Base-by-base conservation (phyloP, 352 stramenopile species). In the Phytopythium montanum region DNA sequence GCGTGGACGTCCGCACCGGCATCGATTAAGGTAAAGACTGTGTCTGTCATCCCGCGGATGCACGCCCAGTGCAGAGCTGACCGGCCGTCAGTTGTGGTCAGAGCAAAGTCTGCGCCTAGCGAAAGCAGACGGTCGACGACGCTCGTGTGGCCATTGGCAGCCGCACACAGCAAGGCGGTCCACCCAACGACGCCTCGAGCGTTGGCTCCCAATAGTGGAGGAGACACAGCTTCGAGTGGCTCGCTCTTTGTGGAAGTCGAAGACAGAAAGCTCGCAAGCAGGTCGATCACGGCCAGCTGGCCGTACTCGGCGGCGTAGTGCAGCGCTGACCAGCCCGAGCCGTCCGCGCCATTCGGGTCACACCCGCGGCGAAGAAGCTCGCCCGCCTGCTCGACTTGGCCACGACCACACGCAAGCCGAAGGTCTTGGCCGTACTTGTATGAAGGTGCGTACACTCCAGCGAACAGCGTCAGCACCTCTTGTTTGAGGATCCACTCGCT, bases 391-490 rank as follows among this genome's bases (percentile, higher is more conserved):
- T 84, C 67, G 5, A 76, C 14, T 44, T 87, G 64, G 0, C 77
- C 77, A n/a, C 83, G 79, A 33, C 81, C 79, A 63, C 75, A 87
- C 0, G 72, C 75, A 0, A 87, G 42, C 2, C 83, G 76, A 2
- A 92, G 64, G 18, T 88, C 70, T 41, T 92, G 76, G 0, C 83
- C 80, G 42, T 75, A 90, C 58, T 90, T 90, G 66, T 87, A 88
- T 3, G 79, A 79, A 5, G 83, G 83, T 0, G 83, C 76, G 56
- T 88, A 90, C 18, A 87, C 59, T 1, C 77, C 49, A 13, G 79
- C 74, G 54, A 89, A 92, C 2, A 87, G 38, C 26, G 79, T 88
- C 2, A 90, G 53, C 26, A 88, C 68, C 46, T 78, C 76, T 28
- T 69, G 56, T 12, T 61, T 59, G 5, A 49, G 60, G 33, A 77